Evolutionary conservation across 495 filamentous ascomycete genomes (phyloP), one percentile per base, ranked within the genome.

Genomic region (Neurospora tetrasperma): DNA sequence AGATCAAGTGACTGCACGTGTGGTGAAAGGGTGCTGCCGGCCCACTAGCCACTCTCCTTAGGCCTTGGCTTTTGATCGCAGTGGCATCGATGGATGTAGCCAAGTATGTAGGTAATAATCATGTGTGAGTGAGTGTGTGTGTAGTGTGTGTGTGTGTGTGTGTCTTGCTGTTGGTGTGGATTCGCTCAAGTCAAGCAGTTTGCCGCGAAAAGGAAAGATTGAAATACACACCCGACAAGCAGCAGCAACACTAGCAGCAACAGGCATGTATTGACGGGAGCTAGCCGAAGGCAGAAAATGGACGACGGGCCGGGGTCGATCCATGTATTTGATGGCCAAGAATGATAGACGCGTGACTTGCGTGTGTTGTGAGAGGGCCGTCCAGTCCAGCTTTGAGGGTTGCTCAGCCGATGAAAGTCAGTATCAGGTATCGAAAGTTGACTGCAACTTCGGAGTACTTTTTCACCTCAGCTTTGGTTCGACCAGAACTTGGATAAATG

Each of bases 1-100:
- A 62, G 76, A 79, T 79, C 79, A 79, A 76, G 75, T 79, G 79
- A 80, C 75, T 73, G 69, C 75, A 69, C 74, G 75, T 70, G 76
- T 79, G 78, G 75, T 44, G 71, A 14, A 66, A 66, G 54, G 54
- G 54, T 66, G 54, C 54, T 66, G 54, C 23, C 54, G 54, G 54
- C 14, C 54, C 54, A 66, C 27, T 66, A 66, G 54, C 54, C 27
- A 62, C 54, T 62, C 31, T 6, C 27, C 6, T 8, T 2, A 18
- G 27, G 54, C 54, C 54, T 66, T 66, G 27, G 27, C 54, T 66
- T 66, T 66, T 66, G 54, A 18, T 66, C 54, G 54, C 27, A 12
- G 54, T 62, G 54, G 54, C 31, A 18, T 66, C 27, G 54, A 35
- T 66, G 27, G 54, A 66, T 66, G 54, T 66, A 66, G 54, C 54